Evolutionary conservation across 768 basidiomycete species (phyloP).

Genomic region (Gloeostereum incarnatum): DNA sequence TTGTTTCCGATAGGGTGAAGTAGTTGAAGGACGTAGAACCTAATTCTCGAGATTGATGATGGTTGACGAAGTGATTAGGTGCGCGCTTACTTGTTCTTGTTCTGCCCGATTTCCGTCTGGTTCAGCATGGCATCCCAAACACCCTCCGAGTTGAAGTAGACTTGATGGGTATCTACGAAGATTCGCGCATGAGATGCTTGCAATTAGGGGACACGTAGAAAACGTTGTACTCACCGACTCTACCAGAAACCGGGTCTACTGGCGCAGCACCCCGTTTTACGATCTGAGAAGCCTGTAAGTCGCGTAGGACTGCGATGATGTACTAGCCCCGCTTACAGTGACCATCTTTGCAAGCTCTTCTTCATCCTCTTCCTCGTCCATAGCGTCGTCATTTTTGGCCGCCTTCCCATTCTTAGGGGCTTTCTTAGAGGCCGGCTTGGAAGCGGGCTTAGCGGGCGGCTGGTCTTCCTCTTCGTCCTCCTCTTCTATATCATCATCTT

Average conservation of each 20-base stretch:
- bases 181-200: background rate
- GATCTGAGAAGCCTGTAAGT: slow-evolving; percentile 25
- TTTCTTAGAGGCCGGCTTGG: slow-evolving; percentile 6
- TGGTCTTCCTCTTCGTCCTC: slow-evolving; percentile 17
- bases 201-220: background rate
- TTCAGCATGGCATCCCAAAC: slow-evolving; percentile 58
- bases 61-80: background rate
- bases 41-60: slow-evolving; percentile 12
- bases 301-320: slow-evolving; percentile 2
- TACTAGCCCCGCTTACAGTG: slow-evolving; percentile 5
- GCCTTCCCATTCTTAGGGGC: slow-evolving; percentile 10
- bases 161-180: slow-evolving; percentile 38
- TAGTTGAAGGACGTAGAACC: slow-evolving; percentile 53
- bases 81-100: slow-evolving; percentile 45
- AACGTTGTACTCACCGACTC: slow-evolving; percentile 30
- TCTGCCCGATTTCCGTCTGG: slow-evolving; percentile 45
- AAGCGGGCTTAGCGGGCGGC: slow-evolving; percentile 11
- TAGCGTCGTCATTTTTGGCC: slow-evolving; percentile 15
- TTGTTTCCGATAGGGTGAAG: slow-evolving; percentile 36
- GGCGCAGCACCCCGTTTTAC: slow-evolving; percentile 48
- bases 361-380: slow-evolving; percentile 17
- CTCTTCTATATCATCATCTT: slow-evolving; percentile 9
- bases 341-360: slow-evolving; percentile 38
- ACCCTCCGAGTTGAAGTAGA: slow-evolving; percentile 28
- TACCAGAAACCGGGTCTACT: slow-evolving; percentile 36